Evolutionary conservation across 106 monocot genomes (phyloP).

Genomic region (Iris macrosiphon): DNA sequence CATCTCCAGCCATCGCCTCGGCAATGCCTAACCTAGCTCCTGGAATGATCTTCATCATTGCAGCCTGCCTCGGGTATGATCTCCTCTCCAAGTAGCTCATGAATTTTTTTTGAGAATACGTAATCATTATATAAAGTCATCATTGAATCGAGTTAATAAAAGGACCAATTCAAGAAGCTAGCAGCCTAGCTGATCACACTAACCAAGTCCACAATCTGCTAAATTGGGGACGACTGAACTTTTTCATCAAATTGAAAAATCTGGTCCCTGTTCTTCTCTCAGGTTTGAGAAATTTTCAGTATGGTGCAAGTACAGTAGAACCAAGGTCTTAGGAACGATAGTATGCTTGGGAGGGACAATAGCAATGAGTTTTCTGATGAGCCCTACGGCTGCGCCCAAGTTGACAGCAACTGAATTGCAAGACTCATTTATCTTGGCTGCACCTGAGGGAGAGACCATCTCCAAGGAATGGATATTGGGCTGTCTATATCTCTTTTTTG

Average conservation of each 20-base stretch:
- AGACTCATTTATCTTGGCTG: background rate
- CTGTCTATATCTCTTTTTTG: conserved; percentile 39
- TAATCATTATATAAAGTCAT: background rate
- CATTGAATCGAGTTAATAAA: background rate
- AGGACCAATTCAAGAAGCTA: background rate
- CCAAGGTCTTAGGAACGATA: conserved; percentile 65
- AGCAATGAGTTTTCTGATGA: conserved; percentile 62
- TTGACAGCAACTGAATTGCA: background rate
- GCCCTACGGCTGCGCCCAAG: conserved; percentile 9
- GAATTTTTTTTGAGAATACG: background rate
- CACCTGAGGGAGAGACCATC: background rate
- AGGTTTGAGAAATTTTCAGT: conserved; percentile 67
- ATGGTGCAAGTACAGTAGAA: conserved; percentile 42
- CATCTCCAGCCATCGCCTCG: conserved; percentile 54
- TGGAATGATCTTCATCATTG: conserved; percentile 52
- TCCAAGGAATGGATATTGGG: conserved; percentile 50
- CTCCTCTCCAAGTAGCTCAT: background rate
- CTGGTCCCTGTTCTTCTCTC: too few relatives aligned
- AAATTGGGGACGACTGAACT: too few relatives aligned
- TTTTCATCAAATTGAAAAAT: too few relatives aligned
- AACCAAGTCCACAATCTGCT: too few relatives aligned
- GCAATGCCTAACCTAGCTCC: conserved; percentile 71
- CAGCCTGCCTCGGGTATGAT: conserved; percentile 40
- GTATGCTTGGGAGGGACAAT: conserved; percentile 59
- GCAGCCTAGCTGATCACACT: too few relatives aligned